Evolutionary conservation across 1,284 basidiomycete genomes (phyloP), one percentile per base, ranked within the genome.

Genomic region (Rhodotorula sp.): DNA sequence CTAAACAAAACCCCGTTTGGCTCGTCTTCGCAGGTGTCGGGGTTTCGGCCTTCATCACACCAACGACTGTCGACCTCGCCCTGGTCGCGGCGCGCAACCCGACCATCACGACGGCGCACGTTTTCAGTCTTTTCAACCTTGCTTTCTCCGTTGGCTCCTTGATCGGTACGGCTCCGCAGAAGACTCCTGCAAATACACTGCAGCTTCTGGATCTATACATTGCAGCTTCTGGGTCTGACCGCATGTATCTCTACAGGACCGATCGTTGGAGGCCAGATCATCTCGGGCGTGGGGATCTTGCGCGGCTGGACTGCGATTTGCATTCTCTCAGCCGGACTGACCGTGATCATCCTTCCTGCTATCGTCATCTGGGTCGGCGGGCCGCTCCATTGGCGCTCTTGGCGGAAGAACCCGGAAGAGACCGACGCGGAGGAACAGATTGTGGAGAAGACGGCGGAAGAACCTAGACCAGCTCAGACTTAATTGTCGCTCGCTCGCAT

Each of bases 241-340:
- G 37, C 37, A 42, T 12, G 8, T 42, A 42, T 42, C 37, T 10
- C 37, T 2, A 42, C 17, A 60, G 64, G 67, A 1, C 76, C 75
- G 10, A 76, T 78, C 65, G 62, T 75, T 17, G 74, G 66, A 3
- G 77, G 77, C 5, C 76, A 78, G 51, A 46, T 77, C 18, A 33
- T 76, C 18, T 45, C 65, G 22, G 68, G 61, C 0, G 37, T 72
- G 17, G 60, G 65, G 22, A 70, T 67, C 18, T 33, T 42, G 20
- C 66, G 29, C 8, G 75, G 70, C 8, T 78, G 73, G 71, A 42
- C 66, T 7, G 51, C 66, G 26, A 51, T 74, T 29, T 22, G 37
- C 1, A 6, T 44, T 4, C 17, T 73, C 15, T 44, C 53, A 22
- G 24, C 67, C 0, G 74, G n/a, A 0, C 18, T 75, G 5, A 53